phyloP scores from a whole-genome alignment of 805 yeast species.

The Scheffersomyces coipomensis region DNA sequence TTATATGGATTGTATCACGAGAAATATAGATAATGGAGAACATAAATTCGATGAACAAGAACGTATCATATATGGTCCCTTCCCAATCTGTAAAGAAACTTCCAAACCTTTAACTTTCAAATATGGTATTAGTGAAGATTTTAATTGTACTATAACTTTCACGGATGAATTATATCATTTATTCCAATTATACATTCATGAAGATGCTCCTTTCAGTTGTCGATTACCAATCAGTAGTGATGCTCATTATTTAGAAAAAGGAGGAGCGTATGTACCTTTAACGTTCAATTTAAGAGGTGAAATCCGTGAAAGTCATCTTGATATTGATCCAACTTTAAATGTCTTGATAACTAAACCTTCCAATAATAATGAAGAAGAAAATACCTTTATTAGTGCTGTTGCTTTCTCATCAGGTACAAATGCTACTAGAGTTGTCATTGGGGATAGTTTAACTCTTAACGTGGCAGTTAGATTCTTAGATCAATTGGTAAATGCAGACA shows the following conservation, averaged over 20 bases:
- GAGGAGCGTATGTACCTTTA: conserved; percentile 54
- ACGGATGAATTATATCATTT: conserved; percentile 68
- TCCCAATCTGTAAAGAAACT: conserved; percentile 67
- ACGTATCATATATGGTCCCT: conserved; percentile 53
- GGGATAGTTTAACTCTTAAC: conserved; percentile 56
- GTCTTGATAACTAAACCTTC: conserved; percentile 45
- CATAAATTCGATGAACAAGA: conserved; percentile 67
- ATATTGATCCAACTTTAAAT: conserved; percentile 59
- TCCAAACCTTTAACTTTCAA: conserved; percentile 55
- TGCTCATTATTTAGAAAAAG: conserved; percentile 38
- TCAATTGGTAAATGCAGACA: conserved; percentile 12
- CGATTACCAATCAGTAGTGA: conserved; percentile 52
- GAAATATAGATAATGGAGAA: conserved; percentile 75
- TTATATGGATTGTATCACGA: conserved; percentile 56
- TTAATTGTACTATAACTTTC: conserved; percentile 60
- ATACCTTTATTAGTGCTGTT: conserved; percentile 50
- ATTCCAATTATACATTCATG: conserved; percentile 73
- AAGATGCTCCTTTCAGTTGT: conserved; percentile 75
- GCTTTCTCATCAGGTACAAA: conserved; percentile 64
- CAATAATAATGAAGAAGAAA: conserved; percentile 22
- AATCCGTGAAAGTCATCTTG: conserved; percentile 65
- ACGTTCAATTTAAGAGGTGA: conserved; percentile 65
- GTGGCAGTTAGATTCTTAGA: conserved; percentile 61
- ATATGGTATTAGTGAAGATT: conserved; percentile 50
- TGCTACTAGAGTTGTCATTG: conserved; percentile 62